Evolutionary conservation across 108 stramenopile genomes (phyloP).

Genomic region (Fragilariopsis cylindrus): DNA sequence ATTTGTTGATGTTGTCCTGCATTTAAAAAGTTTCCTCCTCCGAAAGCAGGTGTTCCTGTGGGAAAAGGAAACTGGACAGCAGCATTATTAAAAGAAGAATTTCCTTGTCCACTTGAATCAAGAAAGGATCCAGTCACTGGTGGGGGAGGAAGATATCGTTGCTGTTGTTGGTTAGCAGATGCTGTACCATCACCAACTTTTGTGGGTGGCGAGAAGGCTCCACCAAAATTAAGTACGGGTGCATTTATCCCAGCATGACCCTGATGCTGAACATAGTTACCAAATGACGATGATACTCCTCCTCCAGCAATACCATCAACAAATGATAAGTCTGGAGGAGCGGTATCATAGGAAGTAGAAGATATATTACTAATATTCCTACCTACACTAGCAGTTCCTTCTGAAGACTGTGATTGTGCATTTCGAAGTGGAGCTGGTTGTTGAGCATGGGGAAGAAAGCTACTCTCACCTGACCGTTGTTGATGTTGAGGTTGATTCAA

Average conservation of each 20-base stretch:
- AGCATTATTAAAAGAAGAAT: slow-evolving; percentile 4
- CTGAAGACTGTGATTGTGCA: slow-evolving; percentile 12
- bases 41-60: slow-evolving; percentile 4
- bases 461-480: slow-evolving; percentile 14
- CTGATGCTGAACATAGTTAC: slow-evolving; percentile 5
- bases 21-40: slow-evolving; percentile 8
- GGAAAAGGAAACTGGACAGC: background rate
- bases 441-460: slow-evolving; percentile 36
- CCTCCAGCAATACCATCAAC: slow-evolving; percentile 12
- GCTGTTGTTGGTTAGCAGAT: slow-evolving; percentile 1
- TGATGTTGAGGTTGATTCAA: background rate
- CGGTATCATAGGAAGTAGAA: background rate
- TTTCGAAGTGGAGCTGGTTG: slow-evolving; percentile 41
- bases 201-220: slow-evolving; percentile 52
- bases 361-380: background rate
- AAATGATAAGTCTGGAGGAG: slow-evolving; percentile 11
- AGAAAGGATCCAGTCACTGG: slow-evolving; percentile 3
- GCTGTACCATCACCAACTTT: slow-evolving; percentile 9
- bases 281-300: slow-evolving; percentile 13
- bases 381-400: background rate
- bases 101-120: slow-evolving; percentile 3
- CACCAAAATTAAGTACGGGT: slow-evolving; percentile 47
- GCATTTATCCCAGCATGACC: slow-evolving; percentile 3
- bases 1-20: background rate
- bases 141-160: slow-evolving; percentile 2